These are phyloP conservation scores for Erysimum pusillum DNA, from an alignment of 441 rosid species.

Conservation along the genomic window DNA sequence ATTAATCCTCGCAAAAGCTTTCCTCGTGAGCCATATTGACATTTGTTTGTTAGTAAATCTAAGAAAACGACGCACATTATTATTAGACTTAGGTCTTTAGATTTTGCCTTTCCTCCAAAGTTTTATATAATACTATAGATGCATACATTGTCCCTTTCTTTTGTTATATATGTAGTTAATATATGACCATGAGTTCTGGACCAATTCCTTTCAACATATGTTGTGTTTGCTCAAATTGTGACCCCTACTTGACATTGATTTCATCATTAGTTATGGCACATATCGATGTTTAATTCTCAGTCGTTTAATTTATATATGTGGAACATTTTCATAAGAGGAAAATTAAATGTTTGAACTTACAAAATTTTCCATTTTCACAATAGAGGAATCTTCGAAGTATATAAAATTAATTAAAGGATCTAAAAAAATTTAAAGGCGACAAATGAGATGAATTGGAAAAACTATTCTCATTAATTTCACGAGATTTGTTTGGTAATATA, in stretches of 20 bases:
- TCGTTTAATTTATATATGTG: not conserved
- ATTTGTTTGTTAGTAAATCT: conserved; percentile 42
- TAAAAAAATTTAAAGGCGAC: not conserved
- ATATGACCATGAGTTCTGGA: conserved; percentile 37
- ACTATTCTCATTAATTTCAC: not conserved
- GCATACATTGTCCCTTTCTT: conserved; percentile 46
- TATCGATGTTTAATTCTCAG: not conserved
- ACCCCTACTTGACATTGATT: conserved; percentile 33
- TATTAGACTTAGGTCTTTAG: conserved; percentile 39
- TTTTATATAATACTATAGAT: conserved; percentile 24
- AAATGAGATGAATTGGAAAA: not conserved
- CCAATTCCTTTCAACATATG: conserved; percentile 47
- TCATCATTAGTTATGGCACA: conserved; percentile 30
- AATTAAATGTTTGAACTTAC: not conserved
- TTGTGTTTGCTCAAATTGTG: conserved; percentile 43
- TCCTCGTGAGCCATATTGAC: conserved; percentile 48
- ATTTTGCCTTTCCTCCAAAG: conserved; percentile 33
- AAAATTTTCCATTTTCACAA: not conserved
- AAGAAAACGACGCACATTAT: conserved; percentile 46
- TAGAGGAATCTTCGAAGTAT: not conserved
- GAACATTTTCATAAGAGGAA: conserved; percentile 13
- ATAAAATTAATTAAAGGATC: not conserved
- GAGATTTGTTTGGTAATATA: not conserved
- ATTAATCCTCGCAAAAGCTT: conserved; percentile 29
- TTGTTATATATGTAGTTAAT: conserved; percentile 40